phyloP scores from a whole-genome alignment of 73 alveolate genomes.

The Paramecium caudatum region DNA sequence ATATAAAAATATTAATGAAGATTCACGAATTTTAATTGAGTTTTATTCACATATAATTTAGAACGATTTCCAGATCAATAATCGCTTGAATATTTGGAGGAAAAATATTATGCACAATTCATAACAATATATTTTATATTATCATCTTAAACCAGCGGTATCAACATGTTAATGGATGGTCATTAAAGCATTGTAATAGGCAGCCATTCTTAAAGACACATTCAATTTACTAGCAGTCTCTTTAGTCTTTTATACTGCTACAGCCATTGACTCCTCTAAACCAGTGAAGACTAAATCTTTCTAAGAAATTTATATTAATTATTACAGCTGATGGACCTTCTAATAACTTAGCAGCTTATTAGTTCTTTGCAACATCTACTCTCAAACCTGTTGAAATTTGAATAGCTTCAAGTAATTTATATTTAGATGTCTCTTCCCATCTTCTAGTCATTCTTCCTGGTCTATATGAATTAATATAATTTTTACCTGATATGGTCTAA shows the following conservation, averaged over 20 bases:
- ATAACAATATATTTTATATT: slow-evolving; percentile 1
- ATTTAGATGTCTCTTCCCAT: slow-evolving; percentile 85
- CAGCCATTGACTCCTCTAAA: slow-evolving; percentile 91
- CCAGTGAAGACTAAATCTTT: slow-evolving; percentile 91
- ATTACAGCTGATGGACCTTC: slow-evolving; percentile 75
- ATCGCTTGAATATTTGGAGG: too few relatives aligned
- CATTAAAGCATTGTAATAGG: slow-evolving; percentile 77
- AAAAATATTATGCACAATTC: too few relatives aligned
- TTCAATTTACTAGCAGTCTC: slow-evolving; percentile 73
- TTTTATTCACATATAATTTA: too few relatives aligned
- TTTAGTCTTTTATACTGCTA: slow-evolving; percentile 80
- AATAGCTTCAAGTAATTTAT: slow-evolving; percentile 74
- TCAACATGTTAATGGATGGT: slow-evolving; percentile 70
- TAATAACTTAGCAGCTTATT: slow-evolving; percentile 69
- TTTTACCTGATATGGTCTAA: slow-evolving; percentile 81
- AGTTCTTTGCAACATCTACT: slow-evolving; percentile 72
- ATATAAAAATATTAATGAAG: slow-evolving; percentile 11
- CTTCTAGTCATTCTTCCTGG: slow-evolving; percentile 92
- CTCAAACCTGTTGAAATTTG: slow-evolving; percentile 68
- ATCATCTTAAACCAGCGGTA: slow-evolving; percentile 75
- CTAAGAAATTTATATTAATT: slow-evolving; percentile 68
- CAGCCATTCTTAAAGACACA: slow-evolving; percentile 88
- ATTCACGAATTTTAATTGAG: too few relatives aligned
- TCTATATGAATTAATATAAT: not conserved
- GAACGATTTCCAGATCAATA: too few relatives aligned